A percentile compares a stretch with the other conserved stretches of the same genome.
Conservation (phyloP, 2,329 filamentous ascomycete species). For the Aspergillus fructus region DNA sequence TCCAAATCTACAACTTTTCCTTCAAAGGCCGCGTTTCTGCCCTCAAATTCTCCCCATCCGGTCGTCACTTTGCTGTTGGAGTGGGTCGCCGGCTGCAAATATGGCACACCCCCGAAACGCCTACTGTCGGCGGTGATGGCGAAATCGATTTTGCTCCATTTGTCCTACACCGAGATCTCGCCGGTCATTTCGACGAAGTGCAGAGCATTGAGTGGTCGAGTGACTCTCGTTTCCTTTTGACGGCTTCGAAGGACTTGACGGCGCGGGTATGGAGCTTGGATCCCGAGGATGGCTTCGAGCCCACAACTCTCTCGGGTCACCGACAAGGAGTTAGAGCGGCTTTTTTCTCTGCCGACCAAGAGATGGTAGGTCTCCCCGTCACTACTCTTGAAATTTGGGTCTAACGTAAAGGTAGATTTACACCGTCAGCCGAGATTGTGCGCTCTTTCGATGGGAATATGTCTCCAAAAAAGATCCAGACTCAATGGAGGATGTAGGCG, state of each 20-base stretch:
- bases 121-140: constrained; percentile 73
- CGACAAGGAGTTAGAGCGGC: constrained; percentile 86
- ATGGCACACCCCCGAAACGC: constrained; percentile 92
- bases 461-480: constrained; percentile 62
- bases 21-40: constrained; percentile 81
- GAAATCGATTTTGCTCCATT: constrained; percentile 95
- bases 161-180: constrained; percentile 79
- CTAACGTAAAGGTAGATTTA: constrained; percentile 61
- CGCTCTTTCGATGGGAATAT: constrained; percentile 92
- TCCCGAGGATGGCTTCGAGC: constrained; percentile 80
- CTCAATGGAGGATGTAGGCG: constrained; percentile 59
- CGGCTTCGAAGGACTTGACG: constrained; percentile 86
- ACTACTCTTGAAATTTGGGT: background rate
- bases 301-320: constrained; percentile 87
- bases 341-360: constrained; percentile 95
- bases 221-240: constrained; percentile 94
- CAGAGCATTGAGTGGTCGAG: constrained; percentile 90
- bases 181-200: constrained; percentile 84
- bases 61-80: constrained; percentile 84
- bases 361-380: constrained; percentile 55
- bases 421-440: constrained; percentile 96
- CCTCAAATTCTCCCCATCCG: constrained; percentile 86
- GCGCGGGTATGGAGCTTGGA: constrained; percentile 93
- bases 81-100: constrained; percentile 86
- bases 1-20: constrained; percentile 92